phyloP scores from a whole-genome alignment of 805 yeast genomes.

The Suhomyces tanzawaensis region DNA sequence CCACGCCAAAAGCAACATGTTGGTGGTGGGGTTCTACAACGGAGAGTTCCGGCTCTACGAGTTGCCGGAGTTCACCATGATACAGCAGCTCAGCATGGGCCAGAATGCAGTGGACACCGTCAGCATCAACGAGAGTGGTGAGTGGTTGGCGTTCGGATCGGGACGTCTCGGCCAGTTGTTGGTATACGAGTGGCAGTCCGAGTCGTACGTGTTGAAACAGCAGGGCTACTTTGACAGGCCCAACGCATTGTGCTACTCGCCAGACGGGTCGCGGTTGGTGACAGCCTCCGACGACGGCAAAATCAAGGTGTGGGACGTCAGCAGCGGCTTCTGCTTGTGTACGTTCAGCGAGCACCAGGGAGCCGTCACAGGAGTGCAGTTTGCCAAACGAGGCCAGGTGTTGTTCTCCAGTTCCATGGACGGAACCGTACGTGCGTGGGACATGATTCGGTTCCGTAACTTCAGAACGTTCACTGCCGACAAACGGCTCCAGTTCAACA shows the following conservation, averaged over 20 bases:
- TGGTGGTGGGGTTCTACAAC: conserved; percentile 84
- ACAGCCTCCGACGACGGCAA: conserved; percentile 97
- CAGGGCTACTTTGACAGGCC: conserved; percentile 96
- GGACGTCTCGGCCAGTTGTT: conserved; percentile 85
- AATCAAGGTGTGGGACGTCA: conserved; percentile 93
- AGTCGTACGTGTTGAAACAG: conserved; percentile 89
- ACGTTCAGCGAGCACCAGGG: conserved; percentile 91
- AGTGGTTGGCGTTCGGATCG: conserved; percentile 97
- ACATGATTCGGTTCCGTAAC: conserved; percentile 85
- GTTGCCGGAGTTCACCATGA: conserved; percentile 69
- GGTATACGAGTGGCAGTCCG: conserved; percentile 99
- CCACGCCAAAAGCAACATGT: conserved; percentile 64
- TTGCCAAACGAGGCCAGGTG: conserved; percentile 88
- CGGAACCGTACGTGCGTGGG: conserved; percentile 98
- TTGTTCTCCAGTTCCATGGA: conserved; percentile 88
- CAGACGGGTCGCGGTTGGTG: conserved; percentile 89
- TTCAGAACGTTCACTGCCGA: conserved; percentile 94
- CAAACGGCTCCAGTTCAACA: conserved; percentile 79
- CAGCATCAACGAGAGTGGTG: conserved; percentile 77
- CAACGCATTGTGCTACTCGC: conserved; percentile 82
- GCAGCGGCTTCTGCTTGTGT: conserved; percentile 86
- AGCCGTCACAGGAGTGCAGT: conserved; percentile 82
- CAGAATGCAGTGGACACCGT: conserved; percentile 86
- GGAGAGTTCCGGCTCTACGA: conserved; percentile 94
- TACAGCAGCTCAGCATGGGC: conserved; percentile 90